These are phyloP conservation scores for Chaetomium strumarium DNA, from an alignment of 2,329 filamentous ascomycete species.

Conservation along the genomic window DNA sequence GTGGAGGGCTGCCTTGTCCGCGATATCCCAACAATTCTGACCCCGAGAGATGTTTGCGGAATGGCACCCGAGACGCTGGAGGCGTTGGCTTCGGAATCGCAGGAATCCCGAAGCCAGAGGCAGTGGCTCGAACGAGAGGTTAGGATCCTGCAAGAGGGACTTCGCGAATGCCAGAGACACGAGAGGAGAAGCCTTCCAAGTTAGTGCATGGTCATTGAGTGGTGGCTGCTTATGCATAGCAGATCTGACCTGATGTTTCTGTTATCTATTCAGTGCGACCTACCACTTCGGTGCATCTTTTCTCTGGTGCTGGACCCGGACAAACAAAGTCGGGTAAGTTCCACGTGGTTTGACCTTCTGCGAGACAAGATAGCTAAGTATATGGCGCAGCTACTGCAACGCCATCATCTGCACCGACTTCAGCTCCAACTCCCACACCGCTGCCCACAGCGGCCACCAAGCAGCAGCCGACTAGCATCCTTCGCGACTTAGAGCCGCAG, in stretches of 20 bases:
- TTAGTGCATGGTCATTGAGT: not conserved
- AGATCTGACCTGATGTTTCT: not conserved
- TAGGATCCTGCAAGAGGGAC: conserved; percentile 17
- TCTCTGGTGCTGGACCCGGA: not conserved
- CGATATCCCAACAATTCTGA: conserved; percentile 38
- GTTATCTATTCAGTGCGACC: not conserved
- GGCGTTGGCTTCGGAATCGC: conserved; percentile 30
- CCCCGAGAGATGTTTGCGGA: conserved; percentile 30
- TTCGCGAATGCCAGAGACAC: conserved; percentile 21
- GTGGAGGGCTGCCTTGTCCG: conserved; percentile 43
- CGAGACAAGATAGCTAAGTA: not conserved
- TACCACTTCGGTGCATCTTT: not conserved
- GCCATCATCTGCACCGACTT: too few species aligned
- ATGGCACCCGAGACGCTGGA: conserved; percentile 30
- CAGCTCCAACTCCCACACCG: not conserved
- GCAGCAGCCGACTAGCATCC: too few species aligned
- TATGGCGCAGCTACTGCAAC: not conserved
- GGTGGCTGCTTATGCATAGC: too few species aligned
- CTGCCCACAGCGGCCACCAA: not conserved
- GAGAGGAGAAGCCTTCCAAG: not conserved
- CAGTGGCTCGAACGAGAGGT: conserved; percentile 13
- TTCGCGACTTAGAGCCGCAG: too few species aligned
- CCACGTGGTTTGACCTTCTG: too few species aligned
- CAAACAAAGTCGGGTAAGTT: not conserved
- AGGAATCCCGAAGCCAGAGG: conserved; percentile 20